Conservation (phyloP, 345 rosid species). For the Pistacia vera region DNA sequence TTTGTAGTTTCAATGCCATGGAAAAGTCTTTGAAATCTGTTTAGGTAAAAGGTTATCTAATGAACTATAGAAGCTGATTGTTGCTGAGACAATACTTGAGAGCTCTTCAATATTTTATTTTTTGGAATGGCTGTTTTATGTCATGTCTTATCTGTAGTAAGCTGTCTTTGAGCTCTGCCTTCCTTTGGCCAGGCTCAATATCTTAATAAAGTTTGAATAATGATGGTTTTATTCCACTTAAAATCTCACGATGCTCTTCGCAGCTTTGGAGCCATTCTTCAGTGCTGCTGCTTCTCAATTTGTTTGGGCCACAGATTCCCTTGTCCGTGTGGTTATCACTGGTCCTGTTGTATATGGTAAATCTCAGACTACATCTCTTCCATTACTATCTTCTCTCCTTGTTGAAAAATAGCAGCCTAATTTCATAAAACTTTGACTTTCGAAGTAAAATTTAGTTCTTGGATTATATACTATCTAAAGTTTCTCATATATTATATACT, state of each 20-base stretch:
- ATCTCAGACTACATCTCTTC: not conserved
- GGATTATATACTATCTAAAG: not conserved
- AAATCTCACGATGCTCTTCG: slow-evolving; percentile 4
- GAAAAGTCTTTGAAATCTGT: not conserved
- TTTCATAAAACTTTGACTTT: not conserved
- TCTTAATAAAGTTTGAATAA: not conserved
- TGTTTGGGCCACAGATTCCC: slow-evolving; percentile 55
- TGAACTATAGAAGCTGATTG: not conserved
- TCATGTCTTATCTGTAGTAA: no score
- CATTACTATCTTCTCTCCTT: not conserved
- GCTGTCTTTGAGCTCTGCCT: not conserved
- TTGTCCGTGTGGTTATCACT: slow-evolving; percentile 50
- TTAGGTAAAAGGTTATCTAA: not conserved
- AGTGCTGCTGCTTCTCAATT: slow-evolving; percentile 59
- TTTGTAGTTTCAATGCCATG: not conserved
- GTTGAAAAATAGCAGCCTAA: not conserved
- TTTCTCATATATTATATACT: not conserved
- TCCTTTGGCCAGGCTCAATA: not conserved
- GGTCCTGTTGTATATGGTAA: slow-evolving; percentile 57
- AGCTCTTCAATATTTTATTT: not conserved
- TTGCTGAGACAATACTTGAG: not conserved
- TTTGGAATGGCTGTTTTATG: no score
- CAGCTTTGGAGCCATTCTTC: slow-evolving; percentile 61
- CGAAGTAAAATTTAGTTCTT: not conserved
- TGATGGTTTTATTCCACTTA: not conserved